Evolutionary conservation across 2,329 filamentous ascomycete genomes (phyloP), one percentile per base, ranked within the genome.

Genomic region (Penicillium freii): DNA sequence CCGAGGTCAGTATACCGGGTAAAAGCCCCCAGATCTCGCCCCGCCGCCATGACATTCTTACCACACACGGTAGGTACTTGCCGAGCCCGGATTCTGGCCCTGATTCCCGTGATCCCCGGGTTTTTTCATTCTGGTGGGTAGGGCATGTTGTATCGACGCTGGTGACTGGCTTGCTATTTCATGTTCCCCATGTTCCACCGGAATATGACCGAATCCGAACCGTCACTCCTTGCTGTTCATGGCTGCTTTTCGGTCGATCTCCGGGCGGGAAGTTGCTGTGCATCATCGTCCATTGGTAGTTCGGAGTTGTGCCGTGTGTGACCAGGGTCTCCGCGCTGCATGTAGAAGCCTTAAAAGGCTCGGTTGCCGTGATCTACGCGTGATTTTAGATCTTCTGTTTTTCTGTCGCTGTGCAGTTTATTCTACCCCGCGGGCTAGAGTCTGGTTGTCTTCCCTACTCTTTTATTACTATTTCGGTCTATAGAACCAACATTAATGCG

Each of bases 191-290:
- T 49, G 36, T 44, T 4, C 59, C 56, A 29, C 57, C 54, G 59
- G 57, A 19, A 57, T 60, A 57, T 60, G 46, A 56, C 59, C 42
- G 43, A 5, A 44, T 61, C 34, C 31, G 56, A 48, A 6, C 23
- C 49, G 38, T 47, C 36, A 45, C 53, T 56, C 53, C 42, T 52
- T 59, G 23, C 59, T 58, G 34, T 58, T 52, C 48, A 27, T 49
- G 53, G 59, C 25, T 38, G 38, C 48, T 31, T 42, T 27, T 56
- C 44, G 56, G 63, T 51, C 56, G 60, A 63, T 66, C 60, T 45
- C 53, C 63, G 62, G 61, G 57, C 4, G 56, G 44, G 52, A 59
- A 59, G 17, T 53, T 60, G 51, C 54, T 46, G 53, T 44, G 19
- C 48, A 33, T 34, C 25, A n/a, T 27, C 27, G 33, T 17, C 19